phyloP scores from a whole-genome alignment of 495 filamentous ascomycete genomes.

The Aspergillus campestris region DNA sequence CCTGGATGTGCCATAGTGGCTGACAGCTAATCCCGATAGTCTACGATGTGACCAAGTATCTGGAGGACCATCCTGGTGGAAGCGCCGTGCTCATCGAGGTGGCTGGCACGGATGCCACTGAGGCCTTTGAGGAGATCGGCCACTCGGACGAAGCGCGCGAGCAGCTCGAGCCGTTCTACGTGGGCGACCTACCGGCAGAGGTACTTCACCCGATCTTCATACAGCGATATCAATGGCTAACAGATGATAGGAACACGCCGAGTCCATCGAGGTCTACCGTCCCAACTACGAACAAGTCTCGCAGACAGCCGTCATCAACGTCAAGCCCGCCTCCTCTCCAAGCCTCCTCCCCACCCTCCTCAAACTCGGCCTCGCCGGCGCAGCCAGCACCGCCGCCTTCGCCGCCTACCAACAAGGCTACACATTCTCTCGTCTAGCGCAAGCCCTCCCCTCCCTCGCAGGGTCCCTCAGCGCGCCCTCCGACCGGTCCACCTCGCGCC shows the following conservation, averaged over 20 bases:
- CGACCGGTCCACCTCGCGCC: neutral
- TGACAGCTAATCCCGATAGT: slow-evolving; percentile 14
- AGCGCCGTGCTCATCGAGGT: slow-evolving; percentile 35
- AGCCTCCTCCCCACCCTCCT: neutral
- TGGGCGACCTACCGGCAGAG: slow-evolving; percentile 15
- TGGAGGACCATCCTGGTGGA: slow-evolving; percentile 48
- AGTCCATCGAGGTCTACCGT: slow-evolving; percentile 14
- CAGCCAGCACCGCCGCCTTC: slow-evolving; percentile 3
- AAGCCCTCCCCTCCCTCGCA: slow-evolving; percentile 1
- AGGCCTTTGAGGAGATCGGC: slow-evolving; percentile 43
- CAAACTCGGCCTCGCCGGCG: slow-evolving; percentile 10
- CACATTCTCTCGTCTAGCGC: neutral
- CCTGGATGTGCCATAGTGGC: neutral
- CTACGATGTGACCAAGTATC: slow-evolving; percentile 43
- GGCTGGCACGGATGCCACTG: slow-evolving; percentile 45
- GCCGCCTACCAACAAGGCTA: slow-evolving; percentile 5
- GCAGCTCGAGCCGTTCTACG: slow-evolving; percentile 13
- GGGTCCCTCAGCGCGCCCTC: neutral
- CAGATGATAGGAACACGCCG: slow-evolving; percentile 11
- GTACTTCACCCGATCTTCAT: neutral
- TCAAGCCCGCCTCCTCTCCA: neutral
- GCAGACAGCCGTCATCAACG: slow-evolving; percentile 10
- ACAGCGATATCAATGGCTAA: neutral
- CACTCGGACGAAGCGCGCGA: slow-evolving; percentile 44
- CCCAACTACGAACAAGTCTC: slow-evolving; percentile 15